Conservation (phyloP, 108 stramenopile species). For the Thalassiosira profunda region DNA sequence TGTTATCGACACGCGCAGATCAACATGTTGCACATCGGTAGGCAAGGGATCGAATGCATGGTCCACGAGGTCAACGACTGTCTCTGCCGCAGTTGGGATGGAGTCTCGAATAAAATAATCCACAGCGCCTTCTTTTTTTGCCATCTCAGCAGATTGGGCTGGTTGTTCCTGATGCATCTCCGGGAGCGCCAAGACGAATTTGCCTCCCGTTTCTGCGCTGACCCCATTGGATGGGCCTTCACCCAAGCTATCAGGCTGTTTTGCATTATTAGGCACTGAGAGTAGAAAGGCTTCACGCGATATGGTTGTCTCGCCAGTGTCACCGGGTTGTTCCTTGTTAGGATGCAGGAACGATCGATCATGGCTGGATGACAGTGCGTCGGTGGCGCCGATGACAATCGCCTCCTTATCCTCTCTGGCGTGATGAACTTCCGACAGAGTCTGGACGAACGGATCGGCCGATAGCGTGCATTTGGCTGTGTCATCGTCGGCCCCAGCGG, state of each 20-base stretch:
- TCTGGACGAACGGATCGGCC: conserved; percentile 23
- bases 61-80: conserved; percentile 1
- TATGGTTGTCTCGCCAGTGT: not conserved
- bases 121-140: not conserved
- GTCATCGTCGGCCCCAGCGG: not conserved
- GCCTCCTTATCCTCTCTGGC: not conserved
- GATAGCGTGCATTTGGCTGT: conserved; percentile 2
- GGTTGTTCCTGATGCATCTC: conserved; percentile 15
- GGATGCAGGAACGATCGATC: too few relatives aligned
- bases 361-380: too few relatives aligned
- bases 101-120: not conserved
- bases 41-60: conserved; percentile 31
- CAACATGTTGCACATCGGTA: conserved; percentile 35
- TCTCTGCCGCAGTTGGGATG: conserved; percentile 12
- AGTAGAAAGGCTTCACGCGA: conserved; percentile 40
- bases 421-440: conserved; percentile 1
- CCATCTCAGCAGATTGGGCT: conserved; percentile 2
- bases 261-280: conserved; percentile 6
- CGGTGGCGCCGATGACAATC: too few relatives aligned
- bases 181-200: conserved; percentile 47
- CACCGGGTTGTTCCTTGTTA: too few relatives aligned
- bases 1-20: conserved; percentile 43
- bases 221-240: not conserved
- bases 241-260: not conserved
- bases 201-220: not conserved